phyloP scores from a whole-genome alignment of 169 alveolate species.

The Cryptosporidium xiaoi region DNA sequence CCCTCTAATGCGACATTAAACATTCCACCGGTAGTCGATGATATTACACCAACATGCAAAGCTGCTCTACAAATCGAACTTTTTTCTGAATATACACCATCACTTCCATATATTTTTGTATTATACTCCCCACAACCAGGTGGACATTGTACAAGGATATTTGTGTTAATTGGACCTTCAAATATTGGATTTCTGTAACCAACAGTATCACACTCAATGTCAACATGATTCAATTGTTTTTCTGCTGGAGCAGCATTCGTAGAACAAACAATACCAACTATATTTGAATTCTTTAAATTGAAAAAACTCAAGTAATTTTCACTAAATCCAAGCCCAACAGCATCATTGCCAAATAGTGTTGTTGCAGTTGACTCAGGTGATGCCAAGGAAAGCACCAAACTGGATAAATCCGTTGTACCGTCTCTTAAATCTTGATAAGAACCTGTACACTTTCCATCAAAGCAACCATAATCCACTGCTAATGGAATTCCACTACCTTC shows the following conservation, averaged over 20 bases:
- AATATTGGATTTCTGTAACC: slow-evolving; percentile 80
- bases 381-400: slow-evolving; percentile 77
- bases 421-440: slow-evolving; percentile 85
- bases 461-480: slow-evolving; percentile 87
- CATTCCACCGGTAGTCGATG: slow-evolving; percentile 83
- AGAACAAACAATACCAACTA: slow-evolving; percentile 88
- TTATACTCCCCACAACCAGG: slow-evolving; percentile 84
- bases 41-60: slow-evolving; percentile 88
- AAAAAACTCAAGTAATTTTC: slow-evolving; percentile 84
- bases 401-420: slow-evolving; percentile 78
- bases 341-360: slow-evolving; percentile 77
- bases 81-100: slow-evolving; percentile 85
- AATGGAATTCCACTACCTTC: slow-evolving; percentile 86
- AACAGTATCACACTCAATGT: slow-evolving; percentile 82
- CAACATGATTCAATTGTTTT: slow-evolving; percentile 76
- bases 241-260: slow-evolving; percentile 79
- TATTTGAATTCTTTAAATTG: slow-evolving; percentile 84
- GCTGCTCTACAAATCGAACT: slow-evolving; percentile 91
- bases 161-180: slow-evolving; percentile 85
- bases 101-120: slow-evolving; percentile 84
- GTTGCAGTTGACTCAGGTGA: slow-evolving; percentile 75
- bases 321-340: slow-evolving; percentile 86
- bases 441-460: slow-evolving; percentile 84
- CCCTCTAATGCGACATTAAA: slow-evolving; percentile 86
- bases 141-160: slow-evolving; percentile 86